Percentiles rank a stretch among this genome's conserved stretches.
Conservation (phyloP, 176 grass and related monocot genomes). For the Miscanthus lutarioriparius region DNA sequence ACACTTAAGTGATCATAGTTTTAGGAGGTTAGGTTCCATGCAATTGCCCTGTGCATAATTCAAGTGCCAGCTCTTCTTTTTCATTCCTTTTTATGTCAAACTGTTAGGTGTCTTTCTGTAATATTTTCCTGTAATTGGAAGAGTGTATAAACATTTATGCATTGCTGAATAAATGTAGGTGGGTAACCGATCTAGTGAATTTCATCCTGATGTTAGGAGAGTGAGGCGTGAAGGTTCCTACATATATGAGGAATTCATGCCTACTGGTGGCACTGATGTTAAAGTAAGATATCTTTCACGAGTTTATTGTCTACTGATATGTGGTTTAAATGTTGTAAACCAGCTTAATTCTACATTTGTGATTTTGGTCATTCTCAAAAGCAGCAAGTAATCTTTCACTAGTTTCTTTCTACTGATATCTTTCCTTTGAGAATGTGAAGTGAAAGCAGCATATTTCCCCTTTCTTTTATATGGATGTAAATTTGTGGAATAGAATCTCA, state of each 20-base stretch:
- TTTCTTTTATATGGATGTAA: background rate
- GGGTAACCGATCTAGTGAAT: slow-evolving; percentile 98
- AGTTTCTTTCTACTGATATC: background rate
- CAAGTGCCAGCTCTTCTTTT: slow-evolving; percentile 6
- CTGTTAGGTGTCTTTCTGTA: slow-evolving; percentile 5
- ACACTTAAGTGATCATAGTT: background rate
- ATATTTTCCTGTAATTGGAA: slow-evolving; percentile 19
- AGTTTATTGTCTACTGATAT: background rate
- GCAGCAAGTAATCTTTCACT: background rate
- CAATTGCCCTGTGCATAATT: slow-evolving; percentile 9
- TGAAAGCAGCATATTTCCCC: background rate
- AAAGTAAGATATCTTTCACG: slow-evolving; percentile 60
- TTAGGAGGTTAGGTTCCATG: background rate
- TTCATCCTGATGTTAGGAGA: slow-evolving; percentile 89
- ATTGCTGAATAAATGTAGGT: slow-evolving; percentile 61
- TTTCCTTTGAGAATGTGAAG: slow-evolving; percentile 19
- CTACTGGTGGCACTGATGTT: slow-evolving; percentile 99
- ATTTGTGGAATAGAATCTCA: slow-evolving; percentile 1
- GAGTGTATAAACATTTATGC: slow-evolving; percentile 20
- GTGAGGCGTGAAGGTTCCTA: slow-evolving; percentile 99
- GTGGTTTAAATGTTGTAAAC: background rate
- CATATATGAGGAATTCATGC: slow-evolving; percentile 99
- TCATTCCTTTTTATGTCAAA: background rate
- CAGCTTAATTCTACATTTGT: slow-evolving; percentile 28
- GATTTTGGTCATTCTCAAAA: slow-evolving; percentile 4